Evolutionary conservation across 768 basidiomycete species (phyloP), one percentile per base, ranked within the genome.

Genomic region (Pleurotus djamor): DNA sequence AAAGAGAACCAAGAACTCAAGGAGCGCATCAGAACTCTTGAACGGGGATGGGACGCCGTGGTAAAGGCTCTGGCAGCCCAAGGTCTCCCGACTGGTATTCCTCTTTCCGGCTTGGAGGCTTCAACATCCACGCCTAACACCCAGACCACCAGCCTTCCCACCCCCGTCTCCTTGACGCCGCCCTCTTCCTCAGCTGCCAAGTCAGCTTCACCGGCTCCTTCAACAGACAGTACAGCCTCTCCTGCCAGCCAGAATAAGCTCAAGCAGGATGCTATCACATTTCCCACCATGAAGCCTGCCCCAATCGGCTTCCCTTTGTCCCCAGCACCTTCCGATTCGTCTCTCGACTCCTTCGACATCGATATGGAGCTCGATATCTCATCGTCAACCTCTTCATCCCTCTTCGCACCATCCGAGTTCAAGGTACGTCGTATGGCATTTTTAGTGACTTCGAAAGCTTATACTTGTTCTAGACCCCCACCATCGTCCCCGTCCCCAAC

Each of bases 21-120:
- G 63, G 89, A 91, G 70, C 81, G 91, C 47, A 87, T 92, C 69
- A 83, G 82, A 65, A 87, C 86, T 0, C 87, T 92, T 21, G 92
- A 93, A 74, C 83, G 79, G 48, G 90, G 91, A 28, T 93, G 91
- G 85, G 88, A 91, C 61, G 86, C 85, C 52, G 88, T 93, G 58
- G 79, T 92, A 62, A 89, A 87, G 64, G 89, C 89, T 7, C 78
- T 93, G 58, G 79, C 86, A 52, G 79, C 84, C 12, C 89, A 92
- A 65, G 86, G 88, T 56, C 77, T 88, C 33, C 78, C 86, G 13
- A 79, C 81, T 14, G 76, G 75, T 52, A 66, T 82, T 16, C 51
- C 76, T 44, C 55, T 68, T 14, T 57, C 69, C 48, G 47, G 16
- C 21, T 51, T 52, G 17, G 57, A 58, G 17, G 44, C 57, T 48